Conservation (phyloP, 352 stramenopile genomes). For the Chrysophaeum taylorii region DNA sequence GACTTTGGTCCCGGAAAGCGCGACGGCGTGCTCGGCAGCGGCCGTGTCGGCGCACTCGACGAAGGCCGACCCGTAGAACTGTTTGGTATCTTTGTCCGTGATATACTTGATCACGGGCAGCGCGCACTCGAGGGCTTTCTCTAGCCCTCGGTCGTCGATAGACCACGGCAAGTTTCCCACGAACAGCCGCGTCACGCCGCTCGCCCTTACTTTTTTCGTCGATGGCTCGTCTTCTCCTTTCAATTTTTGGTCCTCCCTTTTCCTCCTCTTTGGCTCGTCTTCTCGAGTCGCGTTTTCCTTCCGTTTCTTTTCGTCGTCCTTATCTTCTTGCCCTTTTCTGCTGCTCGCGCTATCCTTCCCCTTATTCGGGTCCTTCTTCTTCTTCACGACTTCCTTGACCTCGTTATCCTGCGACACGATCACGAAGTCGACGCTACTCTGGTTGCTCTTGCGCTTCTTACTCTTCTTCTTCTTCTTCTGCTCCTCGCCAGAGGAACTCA, state of each 20-base stretch:
- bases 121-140: constrained; percentile 38
- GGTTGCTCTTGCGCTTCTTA: background rate
- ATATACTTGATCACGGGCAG: constrained; percentile 68
- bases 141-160: constrained; percentile 49
- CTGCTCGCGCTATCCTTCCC: background rate
- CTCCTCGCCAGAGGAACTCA: too few species aligned
- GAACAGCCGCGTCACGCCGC: constrained; percentile 60
- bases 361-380: background rate
- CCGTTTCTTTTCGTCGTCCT: constrained; percentile 25
- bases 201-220: constrained; percentile 33
- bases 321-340: constrained; percentile 22
- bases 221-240: constrained; percentile 16
- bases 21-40: constrained; percentile 45
- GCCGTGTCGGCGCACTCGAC: constrained; percentile 51
- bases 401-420: background rate
- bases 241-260: constrained; percentile 30
- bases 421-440: background rate
- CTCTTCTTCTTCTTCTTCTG: constrained; percentile 4
- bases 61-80: constrained; percentile 65
- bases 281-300: too few species aligned
- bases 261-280: constrained; percentile 26
- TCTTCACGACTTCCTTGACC: constrained; percentile 9
- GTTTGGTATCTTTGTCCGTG: constrained; percentile 63
- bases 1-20: constrained; percentile 46
- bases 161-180: constrained; percentile 62